phyloP scores from a whole-genome alignment of 345 rosid species.

The Syzygium aromaticum region DNA sequence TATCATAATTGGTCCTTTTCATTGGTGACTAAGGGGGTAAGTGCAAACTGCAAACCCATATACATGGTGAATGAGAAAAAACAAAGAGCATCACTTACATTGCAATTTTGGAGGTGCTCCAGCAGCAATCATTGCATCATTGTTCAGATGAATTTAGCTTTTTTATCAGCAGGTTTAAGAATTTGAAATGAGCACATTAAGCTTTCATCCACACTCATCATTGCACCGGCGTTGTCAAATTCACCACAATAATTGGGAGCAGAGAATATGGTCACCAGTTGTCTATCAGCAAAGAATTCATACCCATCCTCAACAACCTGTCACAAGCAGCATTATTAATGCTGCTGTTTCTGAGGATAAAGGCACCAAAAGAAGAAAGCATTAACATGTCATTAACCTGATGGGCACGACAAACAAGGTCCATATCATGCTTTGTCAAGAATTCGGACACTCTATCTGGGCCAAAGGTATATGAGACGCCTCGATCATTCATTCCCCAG shows the following conservation, averaged over 20 bases:
- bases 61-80: background rate
- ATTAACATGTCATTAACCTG: constrained; percentile 38
- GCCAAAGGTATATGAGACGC: constrained; percentile 86
- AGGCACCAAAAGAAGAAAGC: background rate
- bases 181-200: constrained; percentile 92
- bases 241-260: constrained; percentile 96
- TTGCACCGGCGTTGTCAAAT: constrained; percentile 89
- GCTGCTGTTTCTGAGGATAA: background rate
- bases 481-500: constrained; percentile 93
- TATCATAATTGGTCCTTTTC: background rate
- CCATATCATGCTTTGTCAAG: constrained; percentile 69
- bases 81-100: background rate
- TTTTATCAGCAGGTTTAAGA: constrained; percentile 71
- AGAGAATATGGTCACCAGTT: constrained; percentile 81
- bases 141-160: constrained; percentile 29
- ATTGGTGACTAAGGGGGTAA: background rate
- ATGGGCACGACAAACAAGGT: constrained; percentile 91
- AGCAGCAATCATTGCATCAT: background rate
- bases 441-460: constrained; percentile 69
- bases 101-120: background rate
- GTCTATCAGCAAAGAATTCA: constrained; percentile 84
- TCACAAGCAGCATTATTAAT: background rate
- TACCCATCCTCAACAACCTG: constrained; percentile 97
- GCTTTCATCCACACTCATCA: constrained; percentile 95
- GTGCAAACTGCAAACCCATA: background rate